These are phyloP conservation scores for Aspergillus sp. DNA, from an alignment of 2,329 filamentous ascomycete species.

Conservation along the genomic window DNA sequence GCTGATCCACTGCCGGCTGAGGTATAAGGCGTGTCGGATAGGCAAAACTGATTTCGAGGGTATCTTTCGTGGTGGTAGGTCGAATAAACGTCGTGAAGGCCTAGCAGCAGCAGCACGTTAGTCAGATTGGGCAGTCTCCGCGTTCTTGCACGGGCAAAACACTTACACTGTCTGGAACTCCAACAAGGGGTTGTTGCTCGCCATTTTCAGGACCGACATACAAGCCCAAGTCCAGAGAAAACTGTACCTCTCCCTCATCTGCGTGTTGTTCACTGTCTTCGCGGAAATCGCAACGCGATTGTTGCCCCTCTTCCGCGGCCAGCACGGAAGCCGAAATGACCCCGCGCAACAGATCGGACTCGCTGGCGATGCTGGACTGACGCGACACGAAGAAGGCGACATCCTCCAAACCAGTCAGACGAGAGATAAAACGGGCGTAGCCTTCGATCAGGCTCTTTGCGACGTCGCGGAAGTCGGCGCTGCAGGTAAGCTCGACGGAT, in stretches of 20 bases:
- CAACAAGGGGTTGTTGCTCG: conserved; percentile 4
- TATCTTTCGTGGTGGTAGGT: neutral
- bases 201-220: conserved; percentile 19
- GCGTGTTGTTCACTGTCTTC: conserved; percentile 18
- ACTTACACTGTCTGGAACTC: conserved; percentile 18
- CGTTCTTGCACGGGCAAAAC: neutral
- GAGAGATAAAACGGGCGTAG: conserved; percentile 29
- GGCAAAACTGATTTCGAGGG: conserved; percentile 19
- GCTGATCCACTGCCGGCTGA: conserved; percentile 20
- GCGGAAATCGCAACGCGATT: conserved; percentile 4
- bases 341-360: neutral
- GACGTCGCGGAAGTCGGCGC: conserved; percentile 11
- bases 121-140: neutral
- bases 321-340: conserved; percentile 19
- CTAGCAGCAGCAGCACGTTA: conserved; percentile 14
- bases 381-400: conserved; percentile 25
- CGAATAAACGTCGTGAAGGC: conserved; percentile 19
- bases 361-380: conserved; percentile 7
- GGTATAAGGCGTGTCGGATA: conserved; percentile 24
- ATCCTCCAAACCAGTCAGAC: conserved; percentile 30
- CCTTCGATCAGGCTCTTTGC: conserved; percentile 21
- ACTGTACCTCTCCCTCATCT: conserved; percentile 23
- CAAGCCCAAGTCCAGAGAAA: conserved; percentile 23
- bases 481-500: conserved; percentile 14
- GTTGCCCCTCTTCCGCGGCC: neutral